Evolutionary conservation across 345 rosid species (phyloP).

Genomic region (Citrus sp.): DNA sequence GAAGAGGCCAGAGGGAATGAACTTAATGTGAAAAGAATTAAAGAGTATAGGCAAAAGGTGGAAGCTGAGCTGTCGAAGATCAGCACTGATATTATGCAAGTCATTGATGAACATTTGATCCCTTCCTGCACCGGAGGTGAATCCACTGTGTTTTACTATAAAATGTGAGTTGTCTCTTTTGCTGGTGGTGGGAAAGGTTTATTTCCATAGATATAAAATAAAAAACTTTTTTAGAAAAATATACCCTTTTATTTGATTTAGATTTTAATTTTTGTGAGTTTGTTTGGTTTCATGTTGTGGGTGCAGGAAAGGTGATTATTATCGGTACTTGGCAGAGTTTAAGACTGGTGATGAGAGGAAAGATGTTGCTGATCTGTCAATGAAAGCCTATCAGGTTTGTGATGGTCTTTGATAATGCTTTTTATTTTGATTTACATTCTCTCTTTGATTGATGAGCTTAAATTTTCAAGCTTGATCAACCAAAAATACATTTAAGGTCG

Average conservation of each 20-base stretch:
- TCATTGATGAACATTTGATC: conserved; percentile 63
- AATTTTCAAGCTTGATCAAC: not conserved
- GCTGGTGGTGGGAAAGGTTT: not conserved
- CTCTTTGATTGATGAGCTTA: not conserved
- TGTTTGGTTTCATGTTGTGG: conserved; percentile 6
- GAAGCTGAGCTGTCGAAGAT: conserved; percentile 50
- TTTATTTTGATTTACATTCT: not conserved
- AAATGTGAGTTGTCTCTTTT: conserved; percentile 41
- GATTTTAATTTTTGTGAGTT: not conserved
- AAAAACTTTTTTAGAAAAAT: too few relatives aligned
- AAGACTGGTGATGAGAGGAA: conserved; percentile 50
- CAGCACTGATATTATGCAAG: conserved; percentile 54
- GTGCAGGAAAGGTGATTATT: conserved; percentile 74
- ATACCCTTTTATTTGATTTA: not conserved
- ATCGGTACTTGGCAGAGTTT: conserved; percentile 60
- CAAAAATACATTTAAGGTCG: not conserved
- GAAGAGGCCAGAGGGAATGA: conserved; percentile 58
- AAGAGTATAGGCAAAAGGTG: conserved; percentile 58
- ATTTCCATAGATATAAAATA: too few relatives aligned
- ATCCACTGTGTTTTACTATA: conserved; percentile 62
- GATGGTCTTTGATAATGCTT: not conserved
- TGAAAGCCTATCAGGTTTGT: conserved; percentile 64
- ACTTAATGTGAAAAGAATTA: conserved; percentile 46
- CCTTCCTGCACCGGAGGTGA: conserved; percentile 58
- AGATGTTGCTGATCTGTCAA: conserved; percentile 57